phyloP scores from a whole-genome alignment of 345 rosid species.

The Boechera retrofracta region DNA sequence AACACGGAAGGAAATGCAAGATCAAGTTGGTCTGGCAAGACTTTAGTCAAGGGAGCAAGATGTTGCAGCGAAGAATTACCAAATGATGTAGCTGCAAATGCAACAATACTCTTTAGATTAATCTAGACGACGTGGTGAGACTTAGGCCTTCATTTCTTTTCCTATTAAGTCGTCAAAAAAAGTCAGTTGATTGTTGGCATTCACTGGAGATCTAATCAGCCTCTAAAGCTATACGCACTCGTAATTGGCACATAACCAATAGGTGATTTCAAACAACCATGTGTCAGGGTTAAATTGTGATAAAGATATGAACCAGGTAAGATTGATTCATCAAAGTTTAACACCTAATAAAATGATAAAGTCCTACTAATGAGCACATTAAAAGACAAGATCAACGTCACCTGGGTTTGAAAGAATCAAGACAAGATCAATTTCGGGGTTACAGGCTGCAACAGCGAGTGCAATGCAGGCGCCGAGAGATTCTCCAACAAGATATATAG shows the following conservation, averaged over 20 bases:
- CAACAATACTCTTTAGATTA: constrained; percentile 21
- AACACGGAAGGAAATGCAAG: constrained; percentile 33
- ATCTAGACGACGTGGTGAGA: constrained; percentile 27
- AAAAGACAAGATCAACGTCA: constrained; percentile 26
- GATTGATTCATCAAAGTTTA: constrained; percentile 7
- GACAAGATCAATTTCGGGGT: constrained; percentile 67
- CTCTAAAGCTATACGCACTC: constrained; percentile 1
- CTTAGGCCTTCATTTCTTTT: constrained; percentile 2
- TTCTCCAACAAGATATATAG: constrained; percentile 84
- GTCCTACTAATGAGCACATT: background rate
- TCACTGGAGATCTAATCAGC: background rate
- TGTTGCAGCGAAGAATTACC: constrained; percentile 60
- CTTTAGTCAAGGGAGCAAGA: constrained; percentile 57
- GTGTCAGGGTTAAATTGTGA: background rate
- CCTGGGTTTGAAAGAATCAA: constrained; percentile 81
- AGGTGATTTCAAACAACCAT: constrained; percentile 18
- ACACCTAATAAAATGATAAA: constrained; percentile 2
- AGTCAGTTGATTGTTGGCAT: background rate
- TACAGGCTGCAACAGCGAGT: constrained; percentile 70
- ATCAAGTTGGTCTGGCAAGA: constrained; percentile 53
- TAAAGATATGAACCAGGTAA: constrained; percentile 10
- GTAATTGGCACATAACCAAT: constrained; percentile 14
- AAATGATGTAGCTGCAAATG: constrained; percentile 76
- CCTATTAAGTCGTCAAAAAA: constrained; percentile 5
- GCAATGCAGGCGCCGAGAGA: constrained; percentile 84